Evolutionary conservation across 1,139 yeast genomes (phyloP), one percentile per base, ranked within the genome.

Genomic region (Pneumocystis oryctolagi): DNA sequence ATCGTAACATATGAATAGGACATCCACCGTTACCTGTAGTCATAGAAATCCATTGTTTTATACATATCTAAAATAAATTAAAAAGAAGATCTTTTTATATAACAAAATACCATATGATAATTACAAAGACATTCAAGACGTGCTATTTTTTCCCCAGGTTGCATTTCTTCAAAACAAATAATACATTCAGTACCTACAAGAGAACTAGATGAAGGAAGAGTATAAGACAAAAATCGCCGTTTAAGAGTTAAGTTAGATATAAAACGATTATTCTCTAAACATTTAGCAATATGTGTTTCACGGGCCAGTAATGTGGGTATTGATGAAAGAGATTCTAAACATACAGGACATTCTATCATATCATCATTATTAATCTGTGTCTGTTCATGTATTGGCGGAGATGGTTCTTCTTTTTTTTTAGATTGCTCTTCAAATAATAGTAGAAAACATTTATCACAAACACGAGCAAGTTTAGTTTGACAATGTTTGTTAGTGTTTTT

Each of bases 111-210:
- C 77, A 58, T 28, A 72, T 94, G 99, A 73, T 88, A 94, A 59
- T 90, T 87, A 72, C 99, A 94, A 32, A 94, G 78, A 73, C 98
- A 94, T 73, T 92, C 98, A 64, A 94, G 76, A 55, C 99, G 77
- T 0, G 96, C 97, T 18, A 94, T 94, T 70, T 84, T 85, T 65
- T 89, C 94, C 2, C 96, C 96, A 0, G 89, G 88, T 62, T 76
- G 76, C 72, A 90, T 82, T 40, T 87, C 95, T 71, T 92, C 98
- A 68, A 90, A 81, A 72, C 99, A 92, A 57, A 92, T 90, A 9
- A 89, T 92, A 73, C 99, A 92, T 72, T 92, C 98, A 60, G 79
- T 79, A 56, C 80, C 84, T 47, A 76, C 72, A 31, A 64, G 62
- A 59, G 60, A 63, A 34, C 55, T 58, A 53, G 56, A 63, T 61